Conservation (phyloP, 768 basidiomycete genomes). For the Neoboletus brunneissimus region DNA sequence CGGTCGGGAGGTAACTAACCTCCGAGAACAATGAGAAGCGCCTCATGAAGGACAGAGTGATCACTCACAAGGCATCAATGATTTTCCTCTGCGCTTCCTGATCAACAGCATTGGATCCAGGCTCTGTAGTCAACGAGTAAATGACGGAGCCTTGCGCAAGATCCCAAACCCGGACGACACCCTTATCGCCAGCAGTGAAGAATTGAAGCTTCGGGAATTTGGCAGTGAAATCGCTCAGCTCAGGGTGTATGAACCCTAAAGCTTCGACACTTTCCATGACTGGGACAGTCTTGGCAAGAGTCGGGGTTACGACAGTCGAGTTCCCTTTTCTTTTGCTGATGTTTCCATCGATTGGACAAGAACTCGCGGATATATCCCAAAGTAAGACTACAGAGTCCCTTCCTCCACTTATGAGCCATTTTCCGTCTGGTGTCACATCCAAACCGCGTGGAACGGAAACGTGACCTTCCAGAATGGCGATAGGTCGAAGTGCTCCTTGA, state of each 20-base stretch:
- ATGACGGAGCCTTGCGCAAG: slow-evolving; percentile 60
- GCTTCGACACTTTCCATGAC: slow-evolving; percentile 85
- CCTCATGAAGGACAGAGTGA: not conserved
- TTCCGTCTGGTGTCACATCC: slow-evolving; percentile 80
- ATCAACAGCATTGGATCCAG: slow-evolving; percentile 37
- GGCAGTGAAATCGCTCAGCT: slow-evolving; percentile 41
- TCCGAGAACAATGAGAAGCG: slow-evolving; percentile 17
- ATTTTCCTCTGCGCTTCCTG: slow-evolving; percentile 86
- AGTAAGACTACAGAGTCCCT: slow-evolving; percentile 90
- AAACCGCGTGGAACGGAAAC: slow-evolving; percentile 91
- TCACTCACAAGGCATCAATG: slow-evolving; percentile 71
- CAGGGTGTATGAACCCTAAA: slow-evolving; percentile 63
- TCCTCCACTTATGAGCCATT: slow-evolving; percentile 88
- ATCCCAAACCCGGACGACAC: slow-evolving; percentile 84
- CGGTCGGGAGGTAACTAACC: slow-evolving; percentile 63
- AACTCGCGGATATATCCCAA: slow-evolving; percentile 66
- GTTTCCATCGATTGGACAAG: slow-evolving; percentile 5
- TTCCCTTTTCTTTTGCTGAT: slow-evolving; percentile 40
- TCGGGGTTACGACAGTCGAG: slow-evolving; percentile 48
- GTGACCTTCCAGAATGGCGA: slow-evolving; percentile 90
- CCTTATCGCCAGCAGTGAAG: slow-evolving; percentile 92
- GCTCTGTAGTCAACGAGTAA: slow-evolving; percentile 50
- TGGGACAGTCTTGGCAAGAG: slow-evolving; percentile 75
- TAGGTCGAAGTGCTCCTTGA: slow-evolving; percentile 57
- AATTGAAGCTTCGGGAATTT: slow-evolving; percentile 50